Evolutionary conservation across 495 filamentous ascomycete genomes (phyloP).

Genomic region (Xylaria nigripes): DNA sequence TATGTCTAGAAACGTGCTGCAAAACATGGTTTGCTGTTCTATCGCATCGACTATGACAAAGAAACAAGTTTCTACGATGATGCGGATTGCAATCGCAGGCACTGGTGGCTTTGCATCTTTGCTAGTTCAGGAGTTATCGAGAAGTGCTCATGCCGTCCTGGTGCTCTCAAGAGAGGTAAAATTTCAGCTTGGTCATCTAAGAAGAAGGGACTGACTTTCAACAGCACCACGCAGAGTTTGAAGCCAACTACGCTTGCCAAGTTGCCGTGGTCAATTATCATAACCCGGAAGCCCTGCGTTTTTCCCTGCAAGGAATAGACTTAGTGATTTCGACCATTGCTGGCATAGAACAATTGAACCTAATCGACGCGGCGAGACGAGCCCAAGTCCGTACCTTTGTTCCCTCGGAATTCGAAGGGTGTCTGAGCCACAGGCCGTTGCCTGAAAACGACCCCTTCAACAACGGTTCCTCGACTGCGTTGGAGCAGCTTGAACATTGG

Average conservation of each 20-base stretch:
- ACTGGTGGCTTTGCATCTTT: constrained; percentile 59
- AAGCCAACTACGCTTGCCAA: constrained; percentile 45
- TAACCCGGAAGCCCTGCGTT: constrained; percentile 46
- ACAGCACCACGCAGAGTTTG: constrained; percentile 35
- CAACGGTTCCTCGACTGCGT: constrained; percentile 39
- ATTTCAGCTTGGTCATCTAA: constrained; percentile 11
- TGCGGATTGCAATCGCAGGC: constrained; percentile 68
- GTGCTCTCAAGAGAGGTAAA: constrained; percentile 58
- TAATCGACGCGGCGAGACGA: constrained; percentile 62
- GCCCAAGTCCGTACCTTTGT: constrained; percentile 60
- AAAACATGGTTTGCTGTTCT: constrained; percentile 2
- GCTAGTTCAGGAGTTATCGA: constrained; percentile 51
- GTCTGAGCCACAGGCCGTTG: constrained; percentile 32
- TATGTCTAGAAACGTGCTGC: neutral
- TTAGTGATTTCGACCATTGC: constrained; percentile 68
- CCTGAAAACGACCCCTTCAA: constrained; percentile 47
- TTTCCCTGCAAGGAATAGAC: constrained; percentile 60
- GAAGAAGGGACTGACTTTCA: constrained; percentile 17
- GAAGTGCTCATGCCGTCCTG: constrained; percentile 56
- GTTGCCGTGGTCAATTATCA: constrained; percentile 58
- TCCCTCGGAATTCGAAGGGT: constrained; percentile 69
- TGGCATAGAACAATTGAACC: constrained; percentile 54
- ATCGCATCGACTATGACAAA: constrained; percentile 29
- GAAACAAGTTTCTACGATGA: constrained; percentile 37
- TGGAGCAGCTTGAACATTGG: constrained; percentile 47